phyloP scores from a whole-genome alignment of 768 basidiomycete species.

The Fomitopsis serialis region DNA sequence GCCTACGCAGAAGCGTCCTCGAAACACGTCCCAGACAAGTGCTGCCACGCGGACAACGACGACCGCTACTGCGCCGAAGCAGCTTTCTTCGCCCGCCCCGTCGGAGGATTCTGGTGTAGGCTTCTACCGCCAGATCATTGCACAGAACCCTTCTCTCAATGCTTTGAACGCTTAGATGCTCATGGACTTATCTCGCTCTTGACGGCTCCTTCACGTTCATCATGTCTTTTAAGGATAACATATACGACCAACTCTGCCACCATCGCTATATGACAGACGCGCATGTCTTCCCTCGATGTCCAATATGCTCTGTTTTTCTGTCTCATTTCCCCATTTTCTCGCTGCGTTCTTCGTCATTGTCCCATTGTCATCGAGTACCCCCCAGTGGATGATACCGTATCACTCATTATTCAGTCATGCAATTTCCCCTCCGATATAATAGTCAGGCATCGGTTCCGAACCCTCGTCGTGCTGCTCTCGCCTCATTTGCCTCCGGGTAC shows the following conservation, averaged over 20 bases:
- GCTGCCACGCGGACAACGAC: conserved; percentile 39
- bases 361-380: conserved; percentile 23
- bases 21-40: conserved; percentile 72
- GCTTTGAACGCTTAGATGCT: conserved; percentile 20
- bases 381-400: conserved; percentile 27
- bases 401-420: conserved; percentile 22
- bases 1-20: conserved; percentile 48
- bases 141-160: conserved; percentile 66
- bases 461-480: conserved; percentile 22
- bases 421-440: conserved; percentile 11
- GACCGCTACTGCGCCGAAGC: conserved; percentile 31
- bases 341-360: conserved; percentile 10
- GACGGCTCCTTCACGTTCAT: conserved; percentile 13
- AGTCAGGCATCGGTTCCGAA: conserved; percentile 1
- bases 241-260: conserved; percentile 22
- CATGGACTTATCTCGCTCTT: not conserved
- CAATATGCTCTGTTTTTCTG: conserved; percentile 18
- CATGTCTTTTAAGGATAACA: conserved; percentile 20
- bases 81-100: conserved; percentile 65
- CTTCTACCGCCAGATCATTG: conserved; percentile 76
- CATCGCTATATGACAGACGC: conserved; percentile 15
- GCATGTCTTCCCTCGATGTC: conserved; percentile 17
- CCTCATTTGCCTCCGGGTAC: conserved; percentile 1
- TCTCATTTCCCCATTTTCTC: conserved; percentile 5
- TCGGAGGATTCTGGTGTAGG: conserved; percentile 82